Evolutionary conservation across 768 basidiomycete species (phyloP).

Genomic region (Kwoniella dendrophila): DNA sequence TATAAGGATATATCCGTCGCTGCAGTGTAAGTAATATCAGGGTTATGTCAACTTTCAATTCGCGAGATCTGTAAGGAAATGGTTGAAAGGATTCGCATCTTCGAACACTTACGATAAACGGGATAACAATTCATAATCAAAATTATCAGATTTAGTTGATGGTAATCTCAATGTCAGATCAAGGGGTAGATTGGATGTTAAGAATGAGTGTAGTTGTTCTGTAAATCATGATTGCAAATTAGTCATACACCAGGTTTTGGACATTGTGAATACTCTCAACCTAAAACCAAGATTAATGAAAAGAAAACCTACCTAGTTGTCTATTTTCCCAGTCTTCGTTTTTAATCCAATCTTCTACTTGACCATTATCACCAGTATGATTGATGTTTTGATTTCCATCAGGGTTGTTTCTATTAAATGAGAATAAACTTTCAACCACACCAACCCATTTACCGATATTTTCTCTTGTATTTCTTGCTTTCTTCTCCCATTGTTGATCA

Average conservation of each 20-base stretch:
- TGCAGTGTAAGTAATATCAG: constrained; percentile 6
- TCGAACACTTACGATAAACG: constrained; percentile 51
- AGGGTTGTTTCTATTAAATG: no score
- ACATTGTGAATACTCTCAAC: neutral
- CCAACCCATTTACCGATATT: constrained; percentile 33
- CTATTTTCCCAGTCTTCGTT: constrained; percentile 27
- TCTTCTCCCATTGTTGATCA: constrained; percentile 20
- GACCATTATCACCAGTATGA: neutral
- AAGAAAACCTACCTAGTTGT: constrained; percentile 20
- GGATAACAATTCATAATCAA: constrained; percentile 25
- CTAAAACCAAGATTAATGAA: neutral
- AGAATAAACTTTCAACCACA: constrained; percentile 36
- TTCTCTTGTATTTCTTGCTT: constrained; percentile 28
- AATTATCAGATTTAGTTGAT: neutral
- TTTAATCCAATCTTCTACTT: constrained; percentile 33
- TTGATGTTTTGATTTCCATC: no score
- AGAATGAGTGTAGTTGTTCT: constrained; percentile 47
- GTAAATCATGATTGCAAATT: neutral
- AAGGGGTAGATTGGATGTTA: constrained; percentile 39
- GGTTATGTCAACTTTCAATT: no score
- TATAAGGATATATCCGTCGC: constrained; percentile 50
- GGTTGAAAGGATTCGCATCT: no score
- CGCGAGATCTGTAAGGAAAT: no score
- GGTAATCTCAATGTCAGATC: constrained; percentile 34
- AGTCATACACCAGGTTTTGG: neutral